A percentile compares a stretch with the other conserved stretches of the same genome.
Conservation (phyloP, 345 rosid genomes). For the Brassica incana region DNA sequence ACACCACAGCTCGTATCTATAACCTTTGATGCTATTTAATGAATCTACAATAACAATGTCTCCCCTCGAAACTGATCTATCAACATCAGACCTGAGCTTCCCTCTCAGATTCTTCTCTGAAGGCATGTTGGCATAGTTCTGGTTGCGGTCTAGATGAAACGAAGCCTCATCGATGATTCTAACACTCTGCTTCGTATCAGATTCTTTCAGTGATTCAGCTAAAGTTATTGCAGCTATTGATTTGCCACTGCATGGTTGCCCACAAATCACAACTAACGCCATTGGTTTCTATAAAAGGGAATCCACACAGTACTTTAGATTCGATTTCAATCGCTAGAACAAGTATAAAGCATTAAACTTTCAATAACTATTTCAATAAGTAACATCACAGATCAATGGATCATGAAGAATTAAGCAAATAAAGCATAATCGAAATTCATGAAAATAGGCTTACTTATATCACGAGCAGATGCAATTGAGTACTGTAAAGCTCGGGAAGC, state of each 20-base stretch:
- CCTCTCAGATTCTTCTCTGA: slow-evolving; percentile 92
- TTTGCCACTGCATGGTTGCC: slow-evolving; percentile 96
- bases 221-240: slow-evolving; percentile 65
- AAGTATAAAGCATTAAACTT: slow-evolving; percentile 16
- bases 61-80: slow-evolving; percentile 89
- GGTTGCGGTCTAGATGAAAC: slow-evolving; percentile 85
- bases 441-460: neutral
- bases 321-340: neutral
- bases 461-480: neutral
- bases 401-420: slow-evolving; percentile 2
- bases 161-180: slow-evolving; percentile 73
- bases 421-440: neutral
- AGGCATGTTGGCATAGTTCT: slow-evolving; percentile 85
- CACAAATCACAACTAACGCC: slow-evolving; percentile 92
- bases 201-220: slow-evolving; percentile 62
- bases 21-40: slow-evolving; percentile 89
- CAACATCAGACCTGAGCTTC: slow-evolving; percentile 91
- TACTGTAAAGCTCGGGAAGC: neutral
- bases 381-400: too few relatives aligned
- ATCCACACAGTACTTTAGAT: too few relatives aligned
- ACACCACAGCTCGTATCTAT: slow-evolving; percentile 94
- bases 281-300: slow-evolving; percentile 36
- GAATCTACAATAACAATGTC: slow-evolving; percentile 84
- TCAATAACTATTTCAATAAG: neutral
- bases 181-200: slow-evolving; percentile 56